A percentile compares a stretch with the other conserved stretches of the same genome.
These are phyloP conservation scores for Gynochthodes officinalis DNA, from an alignment of 257 asterid genomes.

Conservation along the genomic window DNA sequence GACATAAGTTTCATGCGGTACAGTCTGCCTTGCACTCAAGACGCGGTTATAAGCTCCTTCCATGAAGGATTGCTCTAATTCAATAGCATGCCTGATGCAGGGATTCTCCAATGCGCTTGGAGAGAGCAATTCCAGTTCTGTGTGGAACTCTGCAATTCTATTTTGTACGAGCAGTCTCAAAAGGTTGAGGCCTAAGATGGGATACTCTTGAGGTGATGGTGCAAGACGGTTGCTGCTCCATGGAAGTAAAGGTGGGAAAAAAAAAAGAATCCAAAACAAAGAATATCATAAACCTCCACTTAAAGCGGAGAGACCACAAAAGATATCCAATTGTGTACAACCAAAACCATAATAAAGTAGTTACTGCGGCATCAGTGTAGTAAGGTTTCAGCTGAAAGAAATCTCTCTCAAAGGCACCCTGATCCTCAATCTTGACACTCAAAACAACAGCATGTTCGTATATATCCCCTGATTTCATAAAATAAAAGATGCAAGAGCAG, in stretches of 20 bases:
- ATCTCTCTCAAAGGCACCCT: slow-evolving; percentile 93
- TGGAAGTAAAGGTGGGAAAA: not conserved
- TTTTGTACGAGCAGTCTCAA: slow-evolving; percentile 96
- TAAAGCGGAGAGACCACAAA: too few species aligned
- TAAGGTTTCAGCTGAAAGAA: slow-evolving; percentile 91
- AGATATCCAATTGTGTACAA: not conserved
- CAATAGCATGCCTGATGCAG: slow-evolving; percentile 94
- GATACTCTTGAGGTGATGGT: slow-evolving; percentile 83
- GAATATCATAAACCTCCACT: slow-evolving; percentile 4
- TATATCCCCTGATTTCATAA: slow-evolving; percentile 64
- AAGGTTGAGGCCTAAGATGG: slow-evolving; percentile 93
- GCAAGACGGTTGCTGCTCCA: slow-evolving; percentile 69
- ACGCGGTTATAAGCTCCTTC: slow-evolving; percentile 99
- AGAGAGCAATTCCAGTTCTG: slow-evolving; percentile 85
- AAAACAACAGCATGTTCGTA: slow-evolving; percentile 90
- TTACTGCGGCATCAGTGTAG: slow-evolving; percentile 89
- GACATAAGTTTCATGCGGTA: slow-evolving; percentile 81
- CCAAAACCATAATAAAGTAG: slow-evolving; percentile 9
- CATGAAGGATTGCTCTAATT: slow-evolving; percentile 94
- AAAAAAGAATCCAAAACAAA: slow-evolving; percentile 15
- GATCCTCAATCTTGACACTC: slow-evolving; percentile 86
- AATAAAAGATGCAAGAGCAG: not conserved
- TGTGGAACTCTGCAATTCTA: slow-evolving; percentile 94
- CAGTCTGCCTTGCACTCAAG: slow-evolving; percentile 82
- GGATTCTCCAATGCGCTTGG: slow-evolving; percentile 78